phyloP scores from a whole-genome alignment of 495 filamentous ascomycete genomes.

The Collariella sp. region DNA sequence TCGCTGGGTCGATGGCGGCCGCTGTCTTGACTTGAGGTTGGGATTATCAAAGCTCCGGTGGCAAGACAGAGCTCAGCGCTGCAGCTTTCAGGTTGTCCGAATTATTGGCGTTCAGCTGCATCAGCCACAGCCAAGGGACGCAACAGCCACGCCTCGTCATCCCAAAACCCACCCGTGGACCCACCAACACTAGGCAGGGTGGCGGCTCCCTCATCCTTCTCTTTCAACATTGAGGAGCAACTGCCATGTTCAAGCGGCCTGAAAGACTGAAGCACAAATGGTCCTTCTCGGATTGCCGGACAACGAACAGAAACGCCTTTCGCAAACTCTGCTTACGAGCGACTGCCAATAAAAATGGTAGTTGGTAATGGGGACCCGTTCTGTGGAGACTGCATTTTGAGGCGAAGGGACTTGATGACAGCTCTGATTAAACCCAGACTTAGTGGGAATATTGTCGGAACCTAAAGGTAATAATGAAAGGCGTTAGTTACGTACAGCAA shows the following conservation, averaged over 20 bases:
- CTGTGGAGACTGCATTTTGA: slow-evolving; percentile 20
- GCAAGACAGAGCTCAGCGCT: no score
- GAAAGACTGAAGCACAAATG: no score
- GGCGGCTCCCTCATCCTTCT: no score
- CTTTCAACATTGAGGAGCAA: neutral
- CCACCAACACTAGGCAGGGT: neutral
- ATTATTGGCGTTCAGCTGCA: no score
- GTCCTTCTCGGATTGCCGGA: no score
- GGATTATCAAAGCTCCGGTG: no score
- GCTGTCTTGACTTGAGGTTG: no score
- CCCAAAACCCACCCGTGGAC: neutral
- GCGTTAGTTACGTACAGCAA: no score
- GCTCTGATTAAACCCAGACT: slow-evolving; percentile 17
- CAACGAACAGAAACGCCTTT: neutral
- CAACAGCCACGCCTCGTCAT: slow-evolving; percentile 18
- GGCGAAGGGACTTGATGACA: slow-evolving; percentile 19
- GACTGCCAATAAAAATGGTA: neutral
- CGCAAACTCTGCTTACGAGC: neutral
- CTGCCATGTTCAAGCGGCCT: neutral
- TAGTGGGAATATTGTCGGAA: no score
- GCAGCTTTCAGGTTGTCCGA: no score
- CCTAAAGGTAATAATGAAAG: no score
- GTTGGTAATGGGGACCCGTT: slow-evolving; percentile 17
- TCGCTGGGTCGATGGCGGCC: no score
- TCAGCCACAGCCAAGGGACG: slow-evolving; percentile 8